Evolutionary conservation across 164 flowering plant genomes (phyloP).

Genomic region (Taxillus chinensis): DNA sequence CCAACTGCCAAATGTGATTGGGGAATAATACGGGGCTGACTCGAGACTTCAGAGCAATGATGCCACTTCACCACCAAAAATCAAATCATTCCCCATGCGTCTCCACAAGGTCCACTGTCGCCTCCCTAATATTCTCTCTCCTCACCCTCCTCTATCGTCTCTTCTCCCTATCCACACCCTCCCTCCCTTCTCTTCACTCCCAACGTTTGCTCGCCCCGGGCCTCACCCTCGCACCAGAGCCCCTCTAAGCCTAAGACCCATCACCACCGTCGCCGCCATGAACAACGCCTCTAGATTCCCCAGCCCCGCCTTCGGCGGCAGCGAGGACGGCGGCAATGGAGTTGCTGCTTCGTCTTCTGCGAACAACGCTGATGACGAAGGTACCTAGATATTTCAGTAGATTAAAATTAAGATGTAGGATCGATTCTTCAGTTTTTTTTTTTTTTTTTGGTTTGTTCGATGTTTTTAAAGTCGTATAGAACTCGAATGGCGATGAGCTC

Average conservation of each 20-base stretch:
- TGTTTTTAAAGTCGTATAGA: neutral
- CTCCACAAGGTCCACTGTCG: conserved; percentile 45
- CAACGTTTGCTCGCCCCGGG: conserved; percentile 10
- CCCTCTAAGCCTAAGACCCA: neutral
- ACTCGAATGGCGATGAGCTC: too few species aligned
- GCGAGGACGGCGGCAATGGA: conserved; percentile 36
- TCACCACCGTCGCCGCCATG: conserved; percentile 2
- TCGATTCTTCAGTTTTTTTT: neutral
- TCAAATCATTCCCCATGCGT: conserved; percentile 25
- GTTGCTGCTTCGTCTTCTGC: conserved; percentile 12
- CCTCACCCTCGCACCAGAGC: conserved; percentile 7
- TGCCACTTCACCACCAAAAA: neutral
- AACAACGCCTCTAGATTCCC: conserved; percentile 24
- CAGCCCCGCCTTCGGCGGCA: conserved; percentile 24
- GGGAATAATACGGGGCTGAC: too few species aligned
- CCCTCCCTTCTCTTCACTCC: conserved; percentile 9
- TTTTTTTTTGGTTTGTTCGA: neutral
- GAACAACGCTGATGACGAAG: conserved; percentile 28
- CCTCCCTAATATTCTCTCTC: conserved; percentile 32
- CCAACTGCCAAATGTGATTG: too few species aligned
- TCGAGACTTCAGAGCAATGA: too few species aligned
- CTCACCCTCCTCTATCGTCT: conserved; percentile 11
- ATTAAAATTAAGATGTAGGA: neutral
- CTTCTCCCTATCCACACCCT: conserved; percentile 11
- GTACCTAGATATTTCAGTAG: conserved; percentile 9